Conservation (phyloP, 805 yeast genomes). For the Maudiozyma saulgeensis region DNA sequence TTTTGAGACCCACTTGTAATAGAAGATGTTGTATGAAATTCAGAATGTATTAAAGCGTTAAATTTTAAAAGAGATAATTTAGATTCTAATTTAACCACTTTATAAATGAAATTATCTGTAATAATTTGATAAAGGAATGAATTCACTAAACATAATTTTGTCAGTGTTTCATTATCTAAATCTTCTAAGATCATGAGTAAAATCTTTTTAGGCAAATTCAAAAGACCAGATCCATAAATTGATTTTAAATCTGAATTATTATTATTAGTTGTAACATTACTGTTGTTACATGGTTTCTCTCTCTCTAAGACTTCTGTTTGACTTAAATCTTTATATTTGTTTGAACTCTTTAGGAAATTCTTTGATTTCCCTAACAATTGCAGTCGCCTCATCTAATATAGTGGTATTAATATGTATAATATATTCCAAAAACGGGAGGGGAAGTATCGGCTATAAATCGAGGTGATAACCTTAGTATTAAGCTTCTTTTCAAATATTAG, state of each 20-base stretch:
- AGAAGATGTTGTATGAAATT: constrained; percentile 12
- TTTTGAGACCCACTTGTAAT: constrained; percentile 13
- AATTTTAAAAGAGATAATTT: constrained; percentile 23
- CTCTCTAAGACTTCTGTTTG: background rate
- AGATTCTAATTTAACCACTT: constrained; percentile 17
- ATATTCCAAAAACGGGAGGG: too few relatives aligned
- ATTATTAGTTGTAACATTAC: background rate
- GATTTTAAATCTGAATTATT: background rate
- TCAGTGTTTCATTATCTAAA: constrained; percentile 16
- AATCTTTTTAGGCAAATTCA: constrained; percentile 19
- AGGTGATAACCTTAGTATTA: too few relatives aligned
- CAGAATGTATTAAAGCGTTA: constrained; percentile 25
- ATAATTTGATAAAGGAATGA: constrained; percentile 18
- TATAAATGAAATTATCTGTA: constrained; percentile 20
- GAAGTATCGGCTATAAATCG: too few relatives aligned
- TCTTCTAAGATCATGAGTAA: constrained; percentile 17
- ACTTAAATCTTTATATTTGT: background rate
- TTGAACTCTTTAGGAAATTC: background rate
- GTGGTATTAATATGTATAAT: background rate
- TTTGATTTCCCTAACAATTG: constrained; percentile 13
- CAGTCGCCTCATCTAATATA: constrained; percentile 13
- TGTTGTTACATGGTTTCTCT: constrained; percentile 1
- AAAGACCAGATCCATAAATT: constrained; percentile 2
- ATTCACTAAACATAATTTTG: constrained; percentile 19
- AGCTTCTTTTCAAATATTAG: too few relatives aligned